Percentiles rank a stretch among this genome's conserved stretches.
Evolutionary conservation across 148 eudicot genomes (phyloP).

Genomic region (Rhododendron simsii): DNA sequence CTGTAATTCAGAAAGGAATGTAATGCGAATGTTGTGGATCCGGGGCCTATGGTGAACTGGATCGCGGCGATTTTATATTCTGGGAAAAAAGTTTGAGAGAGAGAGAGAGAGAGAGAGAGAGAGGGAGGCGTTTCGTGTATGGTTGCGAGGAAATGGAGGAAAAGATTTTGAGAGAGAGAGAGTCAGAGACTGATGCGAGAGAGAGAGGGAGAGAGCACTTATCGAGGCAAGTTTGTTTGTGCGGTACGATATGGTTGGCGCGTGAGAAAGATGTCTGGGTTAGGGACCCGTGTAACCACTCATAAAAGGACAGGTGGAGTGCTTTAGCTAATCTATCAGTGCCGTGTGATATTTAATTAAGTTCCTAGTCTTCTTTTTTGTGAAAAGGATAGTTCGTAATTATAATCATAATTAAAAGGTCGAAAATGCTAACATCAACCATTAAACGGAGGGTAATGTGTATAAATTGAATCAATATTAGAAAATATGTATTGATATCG

Average conservation of each 20-base stretch:
- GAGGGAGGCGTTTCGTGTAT: neutral
- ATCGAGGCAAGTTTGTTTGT: no score
- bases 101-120: neutral
- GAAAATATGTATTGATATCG: no score
- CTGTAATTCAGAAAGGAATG: neutral
- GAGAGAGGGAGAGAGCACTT: no score
- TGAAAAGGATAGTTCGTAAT: no score
- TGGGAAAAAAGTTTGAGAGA: neutral
- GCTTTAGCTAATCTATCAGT: neutral
- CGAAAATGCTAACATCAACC: no score
- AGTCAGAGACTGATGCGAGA: neutral
- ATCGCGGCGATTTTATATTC: neutral
- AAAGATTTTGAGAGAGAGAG: neutral
- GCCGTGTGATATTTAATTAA: neutral
- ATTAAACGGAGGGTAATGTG: no score
- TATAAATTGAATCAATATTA: no score
- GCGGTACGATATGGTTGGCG: neutral
- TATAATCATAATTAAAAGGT: no score
- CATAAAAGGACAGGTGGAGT: neutral
- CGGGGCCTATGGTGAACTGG: neutral
- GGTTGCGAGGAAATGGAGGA: neutral
- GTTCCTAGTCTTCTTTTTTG: no score
- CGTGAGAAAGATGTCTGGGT: neutral
- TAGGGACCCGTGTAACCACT: neutral
- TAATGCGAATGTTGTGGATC: neutral